Evolutionary conservation across 1,139 yeast species (phyloP).

Genomic region (Lodderomyces jiufengensis): DNA sequence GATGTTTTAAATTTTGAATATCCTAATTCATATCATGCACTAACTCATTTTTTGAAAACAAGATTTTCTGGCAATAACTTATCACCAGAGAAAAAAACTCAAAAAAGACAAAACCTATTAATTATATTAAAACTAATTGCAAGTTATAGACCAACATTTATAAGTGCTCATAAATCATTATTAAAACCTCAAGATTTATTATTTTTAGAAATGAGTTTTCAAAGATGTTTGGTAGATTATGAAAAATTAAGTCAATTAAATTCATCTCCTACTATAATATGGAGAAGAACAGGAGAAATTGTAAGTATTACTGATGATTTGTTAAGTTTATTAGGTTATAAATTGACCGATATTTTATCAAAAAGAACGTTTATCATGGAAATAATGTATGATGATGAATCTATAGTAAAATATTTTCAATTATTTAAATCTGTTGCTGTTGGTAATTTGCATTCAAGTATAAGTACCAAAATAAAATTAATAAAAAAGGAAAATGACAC

Average conservation of each 20-base stretch:
- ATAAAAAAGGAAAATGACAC: conserved; percentile 21
- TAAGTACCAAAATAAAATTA: conserved; percentile 10
- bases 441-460: conserved; percentile 43
- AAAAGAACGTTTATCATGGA: conserved; percentile 53
- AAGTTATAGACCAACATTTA: conserved; percentile 67
- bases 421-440: conserved; percentile 49
- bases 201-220: conserved; percentile 66
- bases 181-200: conserved; percentile 61
- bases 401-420: conserved; percentile 41
- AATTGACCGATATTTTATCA: conserved; percentile 43
- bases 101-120: conserved; percentile 45
- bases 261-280: conserved; percentile 67
- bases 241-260: conserved; percentile 56
- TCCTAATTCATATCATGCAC: conserved; percentile 62
- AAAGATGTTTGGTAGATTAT: conserved; percentile 63
- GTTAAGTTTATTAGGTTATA: conserved; percentile 58
- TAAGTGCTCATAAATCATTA: conserved; percentile 65
- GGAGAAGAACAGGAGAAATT: conserved; percentile 78
- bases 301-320: conserved; percentile 69
- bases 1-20: conserved; percentile 59
- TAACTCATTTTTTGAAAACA: conserved; percentile 51
- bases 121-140: conserved; percentile 64
- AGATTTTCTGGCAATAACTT: conserved; percentile 46
- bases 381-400: conserved; percentile 47
- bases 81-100: conserved; percentile 26